Base-by-base conservation (phyloP, 306 rosid species). In the Corylus americana region DNA sequence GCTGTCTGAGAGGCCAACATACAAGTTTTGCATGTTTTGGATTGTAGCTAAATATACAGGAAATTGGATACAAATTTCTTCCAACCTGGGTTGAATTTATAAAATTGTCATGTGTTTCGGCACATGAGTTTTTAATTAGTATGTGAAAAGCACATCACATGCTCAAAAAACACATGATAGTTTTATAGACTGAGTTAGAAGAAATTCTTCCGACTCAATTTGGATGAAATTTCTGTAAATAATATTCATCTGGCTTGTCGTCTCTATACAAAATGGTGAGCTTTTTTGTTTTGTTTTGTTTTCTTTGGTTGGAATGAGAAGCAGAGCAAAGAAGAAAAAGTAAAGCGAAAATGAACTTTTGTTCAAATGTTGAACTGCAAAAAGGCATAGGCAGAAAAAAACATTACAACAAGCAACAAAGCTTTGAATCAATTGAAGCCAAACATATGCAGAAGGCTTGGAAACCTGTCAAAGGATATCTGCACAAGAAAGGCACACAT, bases 381-480 rank as follows among this genome's bases (percentile, higher is more conserved):
- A 76, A 81, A 55, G 22, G 55, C 17, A 50, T 74, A 1, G 55
- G 62, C 71, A 61, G 55, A 39, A 31, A 69, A 69, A 31, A 35
- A 42, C 58, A 68, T 83, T 83, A 95, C 22, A 95, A 80, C 1
- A 87, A 80, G 88, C 97, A 92, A 50, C 98, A 95, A 62, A 92
- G 92, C 88, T 92, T 95, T 45, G 96, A 73, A 90, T 92, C 98
- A 74, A 95, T 88, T 75, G 98, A 91, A 80, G 98, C 94, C 83
- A 95, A 77, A 55, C 94, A 87, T 51, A 92, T 90, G 88, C 96
- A 92, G 81, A 95, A 95, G 5, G 98, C 98, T 78, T 95, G 97
- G 87, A 88, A 95, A 76, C 97, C 98, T 57, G 98, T 95, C 92
- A 95, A 82, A 64, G 97, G 98, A 87, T 91, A 91, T 82, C 97